A percentile compares a stretch with the other conserved stretches of the same genome.
These are phyloP conservation scores for Atractiella rhizophila DNA, from an alignment of 768 basidiomycete genomes.

Conservation along the genomic window DNA sequence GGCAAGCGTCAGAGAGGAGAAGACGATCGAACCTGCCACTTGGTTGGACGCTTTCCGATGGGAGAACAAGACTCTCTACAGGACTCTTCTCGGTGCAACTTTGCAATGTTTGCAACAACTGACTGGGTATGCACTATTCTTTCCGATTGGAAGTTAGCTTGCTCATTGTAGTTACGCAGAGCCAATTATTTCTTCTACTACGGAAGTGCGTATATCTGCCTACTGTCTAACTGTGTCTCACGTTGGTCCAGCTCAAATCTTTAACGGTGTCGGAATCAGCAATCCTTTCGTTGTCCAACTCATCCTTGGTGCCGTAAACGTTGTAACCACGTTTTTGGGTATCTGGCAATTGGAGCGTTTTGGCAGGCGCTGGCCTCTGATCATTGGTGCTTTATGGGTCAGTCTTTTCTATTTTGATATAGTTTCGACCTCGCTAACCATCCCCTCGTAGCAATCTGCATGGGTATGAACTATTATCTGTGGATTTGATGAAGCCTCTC, in stretches of 20 bases:
- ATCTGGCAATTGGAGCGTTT: slow-evolving; percentile 43
- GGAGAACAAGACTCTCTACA: slow-evolving; percentile 34
- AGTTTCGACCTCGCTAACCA: no score
- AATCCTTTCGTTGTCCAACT: slow-evolving; percentile 49
- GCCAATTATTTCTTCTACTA: slow-evolving; percentile 12
- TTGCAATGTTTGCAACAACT: slow-evolving; percentile 49
- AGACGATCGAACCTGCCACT: slow-evolving; percentile 24
- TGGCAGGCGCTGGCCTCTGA: slow-evolving; percentile 39
- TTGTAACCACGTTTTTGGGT: slow-evolving; percentile 38
- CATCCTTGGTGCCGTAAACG: slow-evolving; percentile 49
- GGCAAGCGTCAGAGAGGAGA: slow-evolving; percentile 30
- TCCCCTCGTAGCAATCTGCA: background rate
- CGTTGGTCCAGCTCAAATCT: slow-evolving; percentile 22
- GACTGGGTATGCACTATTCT: slow-evolving; percentile 29
- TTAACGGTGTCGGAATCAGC: slow-evolving; percentile 37
- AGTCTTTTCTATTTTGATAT: background rate
- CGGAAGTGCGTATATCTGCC: no score
- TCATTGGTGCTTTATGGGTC: slow-evolving; percentile 28
- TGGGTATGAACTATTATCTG: background rate
- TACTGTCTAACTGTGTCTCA: background rate
- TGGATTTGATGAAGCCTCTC: slow-evolving; percentile 13
- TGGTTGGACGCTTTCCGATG: slow-evolving; percentile 47
- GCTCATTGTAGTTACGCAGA: background rate
- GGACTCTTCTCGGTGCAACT: slow-evolving; percentile 27
- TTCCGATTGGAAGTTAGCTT: background rate